phyloP scores from a whole-genome alignment of 2,329 filamentous ascomycete genomes.

The Aspergillus ruber region DNA sequence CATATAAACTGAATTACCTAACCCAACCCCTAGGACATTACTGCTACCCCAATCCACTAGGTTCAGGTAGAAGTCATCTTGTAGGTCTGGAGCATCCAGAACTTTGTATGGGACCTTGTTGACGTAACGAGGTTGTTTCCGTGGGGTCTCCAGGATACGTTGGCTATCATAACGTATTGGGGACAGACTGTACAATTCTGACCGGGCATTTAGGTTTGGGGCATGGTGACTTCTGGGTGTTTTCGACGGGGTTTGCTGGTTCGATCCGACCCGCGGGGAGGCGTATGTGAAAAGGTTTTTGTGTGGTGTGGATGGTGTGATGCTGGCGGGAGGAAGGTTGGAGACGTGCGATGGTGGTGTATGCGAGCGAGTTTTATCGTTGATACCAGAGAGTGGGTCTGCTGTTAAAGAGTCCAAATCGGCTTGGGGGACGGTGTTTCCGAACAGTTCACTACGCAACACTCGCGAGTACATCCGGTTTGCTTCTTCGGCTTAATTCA shows the following conservation, averaged over 20 bases:
- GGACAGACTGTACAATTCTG: slow-evolving; percentile 92
- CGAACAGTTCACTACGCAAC: slow-evolving; percentile 86
- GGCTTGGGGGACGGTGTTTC: slow-evolving; percentile 77
- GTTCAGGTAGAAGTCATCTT: slow-evolving; percentile 97
- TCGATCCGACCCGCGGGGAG: slow-evolving; percentile 65
- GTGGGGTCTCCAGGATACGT: slow-evolving; percentile 82
- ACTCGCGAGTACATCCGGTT: slow-evolving; percentile 87
- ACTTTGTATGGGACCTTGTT: slow-evolving; percentile 98
- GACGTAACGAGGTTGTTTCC: slow-evolving; percentile 80
- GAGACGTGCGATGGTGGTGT: slow-evolving; percentile 70
- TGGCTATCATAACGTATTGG: slow-evolving; percentile 91
- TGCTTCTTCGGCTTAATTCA: slow-evolving; percentile 69
- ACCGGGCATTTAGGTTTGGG: slow-evolving; percentile 79
- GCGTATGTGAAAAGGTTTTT: slow-evolving; percentile 96
- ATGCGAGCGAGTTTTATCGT: slow-evolving; percentile 65
- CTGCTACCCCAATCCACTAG: slow-evolving; percentile 96
- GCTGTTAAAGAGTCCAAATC: slow-evolving; percentile 59
- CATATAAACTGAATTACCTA: slow-evolving; percentile 93
- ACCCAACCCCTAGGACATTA: slow-evolving; percentile 85
- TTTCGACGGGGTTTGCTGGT: slow-evolving; percentile 81
- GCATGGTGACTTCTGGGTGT: slow-evolving; percentile 84
- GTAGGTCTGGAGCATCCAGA: slow-evolving; percentile 87
- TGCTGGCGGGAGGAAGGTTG: slow-evolving; percentile 60
- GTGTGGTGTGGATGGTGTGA: slow-evolving; percentile 90
- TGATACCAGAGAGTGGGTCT: slow-evolving; percentile 45